Evolutionary conservation across 1,284 basidiomycete genomes (phyloP).

Genomic region (Cryptococcus sp.): DNA sequence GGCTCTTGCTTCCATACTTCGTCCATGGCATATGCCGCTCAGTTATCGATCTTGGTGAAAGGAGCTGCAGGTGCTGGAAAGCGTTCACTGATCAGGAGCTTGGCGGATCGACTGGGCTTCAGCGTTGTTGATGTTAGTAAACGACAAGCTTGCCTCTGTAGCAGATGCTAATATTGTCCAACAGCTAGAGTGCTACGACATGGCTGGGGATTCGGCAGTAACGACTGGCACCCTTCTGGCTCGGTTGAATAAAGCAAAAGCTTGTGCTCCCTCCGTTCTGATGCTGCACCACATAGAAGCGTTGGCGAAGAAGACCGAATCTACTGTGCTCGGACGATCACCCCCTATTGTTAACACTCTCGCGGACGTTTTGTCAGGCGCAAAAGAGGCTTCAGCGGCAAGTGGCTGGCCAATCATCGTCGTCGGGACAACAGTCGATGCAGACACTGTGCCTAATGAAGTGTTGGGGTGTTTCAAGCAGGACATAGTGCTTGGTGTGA

Average conservation of each 20-base stretch:
- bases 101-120: slow-evolving; percentile 53
- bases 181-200: slow-evolving; percentile 81
- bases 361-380: slow-evolving; percentile 23
- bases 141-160: not conserved
- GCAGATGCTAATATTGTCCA: not conserved
- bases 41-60: slow-evolving; percentile 55
- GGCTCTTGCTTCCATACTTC: slow-evolving; percentile 26
- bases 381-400: slow-evolving; percentile 13
- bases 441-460: slow-evolving; percentile 66
- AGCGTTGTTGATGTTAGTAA: slow-evolving; percentile 73
- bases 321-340: slow-evolving; percentile 64
- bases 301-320: slow-evolving; percentile 69
- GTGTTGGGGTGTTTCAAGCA: slow-evolving; percentile 84
- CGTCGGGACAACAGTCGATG: slow-evolving; percentile 72
- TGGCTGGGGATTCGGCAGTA: slow-evolving; percentile 76
- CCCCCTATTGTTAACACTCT: slow-evolving; percentile 42
- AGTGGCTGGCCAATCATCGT: slow-evolving; percentile 66
- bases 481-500: slow-evolving; percentile 73
- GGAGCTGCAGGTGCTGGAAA: slow-evolving; percentile 59
- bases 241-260: slow-evolving; percentile 74
- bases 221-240: slow-evolving; percentile 76
- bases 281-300: slow-evolving; percentile 84
- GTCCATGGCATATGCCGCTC: slow-evolving; percentile 25
- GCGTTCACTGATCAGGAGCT: slow-evolving; percentile 45
- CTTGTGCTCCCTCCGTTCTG: slow-evolving; percentile 83